Evolutionary conservation across 2,329 filamentous ascomycete species (phyloP).

Genomic region (Claviceps lovelessii): DNA sequence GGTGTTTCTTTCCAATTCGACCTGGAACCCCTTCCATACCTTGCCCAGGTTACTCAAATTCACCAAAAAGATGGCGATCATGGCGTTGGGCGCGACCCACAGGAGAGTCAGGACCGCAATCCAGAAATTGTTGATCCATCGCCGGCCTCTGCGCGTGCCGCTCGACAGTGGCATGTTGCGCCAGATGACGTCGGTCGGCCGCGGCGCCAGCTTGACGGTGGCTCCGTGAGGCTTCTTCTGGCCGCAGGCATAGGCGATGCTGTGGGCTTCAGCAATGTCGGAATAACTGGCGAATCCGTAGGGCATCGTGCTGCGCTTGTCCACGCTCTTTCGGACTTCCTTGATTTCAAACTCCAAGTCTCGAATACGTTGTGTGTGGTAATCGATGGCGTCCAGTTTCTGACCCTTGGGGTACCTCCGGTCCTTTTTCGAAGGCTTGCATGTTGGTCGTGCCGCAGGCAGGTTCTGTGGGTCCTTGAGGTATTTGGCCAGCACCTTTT

Average conservation of each 20-base stretch:
- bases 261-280: constrained; percentile 74
- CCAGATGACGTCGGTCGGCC: constrained; percentile 90
- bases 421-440: constrained; percentile 69
- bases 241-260: constrained; percentile 67
- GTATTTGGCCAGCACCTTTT: constrained; percentile 75
- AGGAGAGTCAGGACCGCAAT: constrained; percentile 63
- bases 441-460: constrained; percentile 61
- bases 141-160: constrained; percentile 53
- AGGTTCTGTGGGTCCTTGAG: constrained; percentile 73
- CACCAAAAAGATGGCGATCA: constrained; percentile 87
- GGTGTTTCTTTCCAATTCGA: constrained; percentile 45
- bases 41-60: constrained; percentile 67
- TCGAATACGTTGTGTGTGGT: constrained; percentile 72
- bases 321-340: constrained; percentile 65
- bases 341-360: constrained; percentile 73
- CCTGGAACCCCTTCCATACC: constrained; percentile 65
- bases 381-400: constrained; percentile 89
- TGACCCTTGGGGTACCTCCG: constrained; percentile 52
- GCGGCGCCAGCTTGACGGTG: constrained; percentile 64
- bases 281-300: constrained; percentile 94
- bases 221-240: constrained; percentile 70
- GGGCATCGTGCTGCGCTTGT: constrained; percentile 74
- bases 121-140: constrained; percentile 73
- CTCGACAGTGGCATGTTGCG: constrained; percentile 69
- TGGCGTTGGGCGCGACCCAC: constrained; percentile 84